Evolutionary conservation across 2,329 filamentous ascomycete genomes (phyloP), one percentile per base, ranked within the genome.

Genomic region (Blastomyces silverae): DNA sequence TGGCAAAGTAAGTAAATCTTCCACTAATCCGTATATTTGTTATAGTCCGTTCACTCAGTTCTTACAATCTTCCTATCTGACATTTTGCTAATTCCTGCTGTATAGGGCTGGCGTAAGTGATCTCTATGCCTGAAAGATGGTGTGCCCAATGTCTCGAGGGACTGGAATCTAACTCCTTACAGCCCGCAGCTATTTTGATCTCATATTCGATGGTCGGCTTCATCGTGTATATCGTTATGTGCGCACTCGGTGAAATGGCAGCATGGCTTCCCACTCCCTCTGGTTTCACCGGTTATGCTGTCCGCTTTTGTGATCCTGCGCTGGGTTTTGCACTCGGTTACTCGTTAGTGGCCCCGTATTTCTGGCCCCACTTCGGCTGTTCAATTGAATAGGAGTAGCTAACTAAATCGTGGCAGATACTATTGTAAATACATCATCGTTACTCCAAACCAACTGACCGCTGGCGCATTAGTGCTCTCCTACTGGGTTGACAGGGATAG

Each of bases 371-470:
- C 15, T 28, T 10, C 17, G 11, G 3, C 34, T 13, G 31, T 8
- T 60, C 53, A 17, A 60, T 50, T 8, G 48, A 31, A 31, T 37
- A 34, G 58, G 58, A 66, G 70, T 39, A 22, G 52, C 50, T 42
- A 5, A 20, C 22, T n/a, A 10, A 17, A 0, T 20, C 2, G 42
- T 46, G 42, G 44, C 66, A 78, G 76, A 42, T 79, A 77, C 69
- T 90, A 85, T 84, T 84, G 87, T 78, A 92, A 85, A 74, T 94
- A 94, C 75, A 90, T 94, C 74, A 92, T 95, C 71, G 84, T 90
- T 61, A 92, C 89, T 0, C 90, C 91, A 0, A 94, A 94, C 72
- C 90, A 95, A 74, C 80, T 95, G 50, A 94, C 90, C 0, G 91
- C 91, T 37, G 85, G 84, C n/a, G 85, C 89, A 5, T 77, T 95